Conservation (phyloP, 202 grass and related monocot genomes). For the Schoenoplectus triqueter region DNA sequence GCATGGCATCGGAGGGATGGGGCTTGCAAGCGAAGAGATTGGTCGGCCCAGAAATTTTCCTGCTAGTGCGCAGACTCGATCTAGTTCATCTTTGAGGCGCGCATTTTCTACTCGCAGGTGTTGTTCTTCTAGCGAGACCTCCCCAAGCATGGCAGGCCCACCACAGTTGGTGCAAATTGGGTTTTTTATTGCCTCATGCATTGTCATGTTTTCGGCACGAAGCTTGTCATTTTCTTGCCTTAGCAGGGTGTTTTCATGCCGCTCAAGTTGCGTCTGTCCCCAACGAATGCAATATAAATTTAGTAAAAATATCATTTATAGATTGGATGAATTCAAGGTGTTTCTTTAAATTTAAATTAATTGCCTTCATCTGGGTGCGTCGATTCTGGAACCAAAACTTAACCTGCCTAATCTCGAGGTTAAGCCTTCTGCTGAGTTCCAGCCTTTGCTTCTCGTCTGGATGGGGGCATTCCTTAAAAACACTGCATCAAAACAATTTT, state of each 20-base stretch:
- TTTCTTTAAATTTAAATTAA: neutral
- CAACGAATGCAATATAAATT: neutral
- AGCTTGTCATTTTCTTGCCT: constrained; percentile 98
- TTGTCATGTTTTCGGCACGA: constrained; percentile 85
- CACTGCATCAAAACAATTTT: constrained; percentile 28
- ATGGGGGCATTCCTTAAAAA: constrained; percentile 97
- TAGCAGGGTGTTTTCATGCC: constrained; percentile 88
- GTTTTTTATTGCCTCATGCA: constrained; percentile 80
- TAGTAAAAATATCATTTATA: neutral
- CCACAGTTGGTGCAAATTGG: constrained; percentile 86
- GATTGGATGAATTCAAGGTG: neutral
- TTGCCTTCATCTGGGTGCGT: constrained; percentile 97
- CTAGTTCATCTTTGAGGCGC: constrained; percentile 90
- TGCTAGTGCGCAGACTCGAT: constrained; percentile 78
- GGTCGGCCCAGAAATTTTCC: constrained; percentile 86
- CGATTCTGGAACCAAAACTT: constrained; percentile 99
- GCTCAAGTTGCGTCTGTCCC: constrained; percentile 83
- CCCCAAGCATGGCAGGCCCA: constrained; percentile 67
- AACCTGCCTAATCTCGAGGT: constrained; percentile 82
- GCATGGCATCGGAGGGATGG: constrained; percentile 37
- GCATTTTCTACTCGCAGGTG: constrained; percentile 94
- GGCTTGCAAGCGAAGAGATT: constrained; percentile 48
- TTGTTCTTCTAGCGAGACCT: constrained; percentile 90
- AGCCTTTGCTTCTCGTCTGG: constrained; percentile 94
- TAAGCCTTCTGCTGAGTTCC: constrained; percentile 87